Evolutionary conservation across 2,329 filamentous ascomycete species (phyloP), one percentile per base, ranked within the genome.

Genomic region (Cadophora malorum): DNA sequence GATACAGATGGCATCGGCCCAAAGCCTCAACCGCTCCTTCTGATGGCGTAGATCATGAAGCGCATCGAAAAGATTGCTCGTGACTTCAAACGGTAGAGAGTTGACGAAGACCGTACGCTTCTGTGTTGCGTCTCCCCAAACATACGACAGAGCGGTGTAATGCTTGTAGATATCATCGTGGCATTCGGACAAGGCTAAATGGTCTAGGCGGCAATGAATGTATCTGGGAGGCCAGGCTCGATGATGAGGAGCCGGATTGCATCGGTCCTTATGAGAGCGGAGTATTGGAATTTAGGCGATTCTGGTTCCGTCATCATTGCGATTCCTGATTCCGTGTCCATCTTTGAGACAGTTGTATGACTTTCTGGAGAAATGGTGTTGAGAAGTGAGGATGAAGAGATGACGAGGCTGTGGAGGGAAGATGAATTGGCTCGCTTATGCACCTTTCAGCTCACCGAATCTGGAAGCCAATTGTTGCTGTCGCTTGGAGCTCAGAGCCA

Each of bases 121-220:
- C 50, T 16, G 50, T 14, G n/a, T 21, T 56, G 52, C 31, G 49
- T 41, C 33, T 56, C 67, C 67, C 69, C 66, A 70, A 12, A 67
- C 66, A 49, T 70, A 69, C 8, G 69, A 71, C 4, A 69, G 58
- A 7, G 69, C 69, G 6, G 64, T 67, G n/a, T 71, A 71, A 23
- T 68, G 58, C 59, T 67, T 63, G 28, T 45, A 28, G 41, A 67
- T n/a, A n/a, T n/a, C 58, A 12, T 67, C 16, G 4, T 67, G 58
- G 19, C 45, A 58, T 10, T 52, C n/a, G 3, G 67, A 53, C 8
- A 53, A 28, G 6, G 50, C 50, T 53, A 10, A 14, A 9, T 55
- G 52, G 28, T 33, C 33, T 2, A 55, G 52, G 52, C 52, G 25
- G 16, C 52, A 55, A 19, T 31, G 16, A 6, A 55, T 55, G 25